Evolutionary conservation across 2,329 filamentous ascomycete species (phyloP), one percentile per base, ranked within the genome.

Genomic region (Colletotrichum melonis): DNA sequence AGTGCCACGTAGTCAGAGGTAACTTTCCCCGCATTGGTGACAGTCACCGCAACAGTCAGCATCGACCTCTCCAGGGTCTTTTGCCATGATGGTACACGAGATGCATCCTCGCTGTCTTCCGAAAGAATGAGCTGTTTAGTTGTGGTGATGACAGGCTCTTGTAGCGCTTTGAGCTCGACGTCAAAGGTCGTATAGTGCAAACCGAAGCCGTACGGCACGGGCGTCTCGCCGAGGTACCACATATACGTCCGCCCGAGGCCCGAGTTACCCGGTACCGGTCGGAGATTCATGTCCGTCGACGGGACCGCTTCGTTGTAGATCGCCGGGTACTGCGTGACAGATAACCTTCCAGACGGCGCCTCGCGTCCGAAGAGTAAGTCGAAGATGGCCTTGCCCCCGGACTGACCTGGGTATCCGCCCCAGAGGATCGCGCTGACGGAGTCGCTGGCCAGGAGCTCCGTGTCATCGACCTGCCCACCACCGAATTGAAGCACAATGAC

Each of bases 381-480:
- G 62, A 90, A 80, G 12, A 91, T 77, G 0, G 89, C 90, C 9
- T 81, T 79, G 2, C 90, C 90, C 14, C 90, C 90, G 52, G 87
- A 86, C 78, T 92, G 89, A 1, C 90, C 89, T 0, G 90, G 90
- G 69, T 90, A 91, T 0, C 89, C 88, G 0, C 83, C 87, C 90
- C 90, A 91, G 0, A 92, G 76, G 0, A 92, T 77, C 0, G 87
- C 84, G 32, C 82, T 85, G 69, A 91, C 84, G 67, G 86, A 86
- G 1, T 80, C 75, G 66, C 88, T 86, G 4, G 79, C 79, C 6
- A 87, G 77, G 4, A 91, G 77, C 3, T 87, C 83, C 0, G 85
- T 82, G 69, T 85, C 85, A 76, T 92, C 90, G 24, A 91, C 74
- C 76, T 87, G 84, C 14, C 82, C 83, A n/a, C 88, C 88, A 74